A percentile compares a stretch with the other conserved stretches of the same genome.
phyloP scores from a whole-genome alignment of 169 alveolate genomes.

The Cryptosporidium canis region DNA sequence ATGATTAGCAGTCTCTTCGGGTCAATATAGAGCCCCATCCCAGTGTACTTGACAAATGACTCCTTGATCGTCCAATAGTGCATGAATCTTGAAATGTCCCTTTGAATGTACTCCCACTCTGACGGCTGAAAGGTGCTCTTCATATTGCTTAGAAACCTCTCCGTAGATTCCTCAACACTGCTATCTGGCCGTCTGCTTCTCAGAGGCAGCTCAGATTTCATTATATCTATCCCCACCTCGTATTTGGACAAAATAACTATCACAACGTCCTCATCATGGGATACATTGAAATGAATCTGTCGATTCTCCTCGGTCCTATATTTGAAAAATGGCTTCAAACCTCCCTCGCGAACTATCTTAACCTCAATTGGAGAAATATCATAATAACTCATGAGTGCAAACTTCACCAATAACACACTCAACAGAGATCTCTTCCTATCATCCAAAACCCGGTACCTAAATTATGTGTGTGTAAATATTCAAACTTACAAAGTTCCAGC shows the following conservation, averaged over 20 bases:
- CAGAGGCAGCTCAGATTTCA: slow-evolving; percentile 29
- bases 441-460: slow-evolving; percentile 4
- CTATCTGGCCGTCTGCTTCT: neutral
- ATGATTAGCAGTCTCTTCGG: slow-evolving; percentile 39
- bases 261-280: slow-evolving; percentile 70
- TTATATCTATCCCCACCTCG: slow-evolving; percentile 62
- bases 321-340: slow-evolving; percentile 15
- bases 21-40: slow-evolving; percentile 59
- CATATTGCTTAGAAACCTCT: slow-evolving; percentile 29
- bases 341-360: slow-evolving; percentile 22
- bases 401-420: slow-evolving; percentile 10
- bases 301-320: neutral
- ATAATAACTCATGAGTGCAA: slow-evolving; percentile 1
- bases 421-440: slow-evolving; percentile 44
- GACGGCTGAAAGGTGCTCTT: neutral
- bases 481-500: neutral
- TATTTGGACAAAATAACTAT: slow-evolving; percentile 17
- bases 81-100: slow-evolving; percentile 58
- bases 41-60: slow-evolving; percentile 63
- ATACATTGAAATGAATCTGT: slow-evolving; percentile 32
- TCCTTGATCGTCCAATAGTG: slow-evolving; percentile 73
- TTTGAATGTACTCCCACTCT: slow-evolving; percentile 55
- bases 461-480: neutral
- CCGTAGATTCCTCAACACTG: neutral
- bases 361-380: slow-evolving; percentile 8